Conservation (phyloP, 2,329 filamentous ascomycete genomes). For the Colletotrichum simmondsii region DNA sequence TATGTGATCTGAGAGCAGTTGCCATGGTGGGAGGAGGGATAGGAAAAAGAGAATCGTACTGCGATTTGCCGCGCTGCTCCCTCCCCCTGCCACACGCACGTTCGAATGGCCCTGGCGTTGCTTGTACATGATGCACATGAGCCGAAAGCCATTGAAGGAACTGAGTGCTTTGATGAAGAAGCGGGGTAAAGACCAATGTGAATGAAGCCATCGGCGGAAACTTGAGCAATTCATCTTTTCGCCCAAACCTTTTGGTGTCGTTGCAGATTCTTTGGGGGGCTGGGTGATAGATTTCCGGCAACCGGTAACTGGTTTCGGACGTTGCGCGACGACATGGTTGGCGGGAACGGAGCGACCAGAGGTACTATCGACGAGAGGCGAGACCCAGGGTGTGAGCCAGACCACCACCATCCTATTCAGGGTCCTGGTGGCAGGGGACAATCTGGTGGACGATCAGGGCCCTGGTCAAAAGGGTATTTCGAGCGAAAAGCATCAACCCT, state of each 20-base stretch:
- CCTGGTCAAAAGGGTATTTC: constrained; percentile 11
- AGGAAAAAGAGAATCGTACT: not conserved
- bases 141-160: not conserved
- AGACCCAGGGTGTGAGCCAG: not conserved
- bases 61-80: not conserved
- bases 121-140: not conserved
- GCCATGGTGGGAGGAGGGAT: not conserved
- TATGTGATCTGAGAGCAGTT: constrained; percentile 6
- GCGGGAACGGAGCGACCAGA: not conserved
- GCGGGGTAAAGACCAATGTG: not conserved
- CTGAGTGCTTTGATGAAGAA: not conserved
- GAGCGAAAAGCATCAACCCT: not conserved
- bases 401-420: constrained; percentile 13
- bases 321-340: not conserved
- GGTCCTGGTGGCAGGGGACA: constrained; percentile 20
- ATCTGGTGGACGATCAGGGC: constrained; percentile 24
- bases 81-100: not conserved
- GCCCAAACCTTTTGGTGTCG: not conserved
- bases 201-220: not conserved
- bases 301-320: not conserved
- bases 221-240: not conserved
- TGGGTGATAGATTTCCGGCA: not conserved
- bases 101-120: not conserved
- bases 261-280: not conserved
- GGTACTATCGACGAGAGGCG: not conserved